Base-by-base conservation (phyloP, 306 rosid genomes). In the Dalbergia cochinchinensis region DNA sequence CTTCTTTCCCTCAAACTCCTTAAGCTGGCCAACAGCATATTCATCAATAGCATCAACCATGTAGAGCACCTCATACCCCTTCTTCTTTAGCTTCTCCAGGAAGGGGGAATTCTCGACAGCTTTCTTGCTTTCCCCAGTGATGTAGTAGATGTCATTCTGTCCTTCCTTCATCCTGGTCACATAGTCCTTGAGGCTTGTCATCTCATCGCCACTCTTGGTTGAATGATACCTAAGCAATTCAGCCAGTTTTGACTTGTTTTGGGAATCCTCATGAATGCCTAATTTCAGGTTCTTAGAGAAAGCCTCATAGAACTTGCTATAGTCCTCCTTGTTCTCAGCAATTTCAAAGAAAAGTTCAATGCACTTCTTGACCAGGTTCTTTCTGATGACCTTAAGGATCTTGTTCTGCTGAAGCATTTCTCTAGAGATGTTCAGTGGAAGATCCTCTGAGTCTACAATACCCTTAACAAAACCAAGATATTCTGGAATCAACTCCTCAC, bases 81-180 rank as follows among this genome's bases (percentile, higher is more conserved):
- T 94, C 93, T 94, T 94, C 90, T 91, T 94, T 7, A 92, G 90
- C 89, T 74, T 92, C 85, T 94, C 98, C 6, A 94, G 87, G 91
- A 94, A 94, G 0, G 98, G 98, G 1, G 98, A 94, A 75, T 94
- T 94, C 78, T 94, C 98, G 1, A 94, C 98, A 0, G 98, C 97
- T 58, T 91, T 92, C 90, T 91, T 94, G 86, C 97, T 92, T 69
- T 94, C 98, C 61, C 97, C 98, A 4, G 97, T 94, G 7, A 94
- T 92, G 90, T 85, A 94, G 81, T 89, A 94, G 51, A 94, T 94
- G 35, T 91, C 98, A 55, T 4, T 83, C 87, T 94, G 98, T 58
- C 98, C 97, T 63, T 94, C 98, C 94, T 94, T 94, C 97, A 94
- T 94, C 85, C 98, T 88, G 50, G 98, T 94, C 61, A 94, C 97